A percentile compares a stretch with the other conserved stretches of the same genome.
These are phyloP conservation scores for Debaryomyces sp. DNA, from an alignment of 1,139 yeast genomes.

Conservation along the genomic window DNA sequence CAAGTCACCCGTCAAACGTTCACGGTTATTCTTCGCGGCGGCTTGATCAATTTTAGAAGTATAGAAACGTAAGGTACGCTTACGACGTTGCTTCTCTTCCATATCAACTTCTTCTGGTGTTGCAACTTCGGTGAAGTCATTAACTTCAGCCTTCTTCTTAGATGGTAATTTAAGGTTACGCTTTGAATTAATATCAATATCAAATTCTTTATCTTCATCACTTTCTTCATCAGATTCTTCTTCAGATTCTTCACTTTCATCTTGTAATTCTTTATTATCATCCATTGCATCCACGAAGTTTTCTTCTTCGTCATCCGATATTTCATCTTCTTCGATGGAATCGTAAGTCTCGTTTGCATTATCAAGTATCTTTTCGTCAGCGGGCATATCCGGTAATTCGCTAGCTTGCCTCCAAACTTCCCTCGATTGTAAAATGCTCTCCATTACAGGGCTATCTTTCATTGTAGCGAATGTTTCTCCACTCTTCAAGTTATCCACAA, in stretches of 20 bases:
- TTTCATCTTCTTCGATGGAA: constrained; percentile 10
- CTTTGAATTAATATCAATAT: constrained; percentile 52
- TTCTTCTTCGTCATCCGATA: constrained; percentile 17
- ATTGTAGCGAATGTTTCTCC: constrained; percentile 61
- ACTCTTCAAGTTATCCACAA: constrained; percentile 55
- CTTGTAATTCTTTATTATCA: constrained; percentile 21
- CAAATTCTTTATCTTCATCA: constrained; percentile 23
- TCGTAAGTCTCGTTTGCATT: constrained; percentile 14
- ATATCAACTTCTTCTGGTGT: constrained; percentile 74
- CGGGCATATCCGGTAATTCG: constrained; percentile 39
- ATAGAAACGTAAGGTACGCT: constrained; percentile 88
- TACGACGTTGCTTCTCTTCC: constrained; percentile 83
- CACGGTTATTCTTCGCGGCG: constrained; percentile 50
- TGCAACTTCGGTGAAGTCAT: constrained; percentile 66
- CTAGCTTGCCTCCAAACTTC: constrained; percentile 90
- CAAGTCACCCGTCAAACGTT: constrained; percentile 74
- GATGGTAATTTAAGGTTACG: constrained; percentile 45
- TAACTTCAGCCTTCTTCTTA: constrained; percentile 20
- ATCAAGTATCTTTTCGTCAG: constrained; percentile 9
- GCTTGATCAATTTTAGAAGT: constrained; percentile 95
- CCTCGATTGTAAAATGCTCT: constrained; percentile 73
- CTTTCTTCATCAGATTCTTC: constrained; percentile 29
- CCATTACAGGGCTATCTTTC: constrained; percentile 91
- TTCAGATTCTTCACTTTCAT: constrained; percentile 31
- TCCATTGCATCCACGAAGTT: constrained; percentile 20